Evolutionary conservation across 2,329 filamentous ascomycete species (phyloP).

Genomic region (Falciphora oryzae): DNA sequence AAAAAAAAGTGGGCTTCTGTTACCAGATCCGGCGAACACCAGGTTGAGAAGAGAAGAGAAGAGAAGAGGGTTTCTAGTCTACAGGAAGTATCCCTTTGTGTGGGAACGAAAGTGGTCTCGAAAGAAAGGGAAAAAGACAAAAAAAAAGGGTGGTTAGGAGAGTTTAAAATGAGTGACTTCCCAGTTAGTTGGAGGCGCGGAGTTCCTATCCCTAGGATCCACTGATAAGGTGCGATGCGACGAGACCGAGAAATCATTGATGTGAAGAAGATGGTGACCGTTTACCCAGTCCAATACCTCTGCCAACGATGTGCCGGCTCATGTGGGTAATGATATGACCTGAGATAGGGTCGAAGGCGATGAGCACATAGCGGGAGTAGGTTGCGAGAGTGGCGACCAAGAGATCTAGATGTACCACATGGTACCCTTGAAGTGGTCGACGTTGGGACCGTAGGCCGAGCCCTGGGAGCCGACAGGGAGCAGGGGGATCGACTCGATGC

Average conservation of each 20-base stretch:
- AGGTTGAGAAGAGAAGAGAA: too few species aligned
- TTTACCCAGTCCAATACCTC: neutral
- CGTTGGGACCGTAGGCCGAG: slow-evolving; percentile 14
- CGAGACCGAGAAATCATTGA: neutral
- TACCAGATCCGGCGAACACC: too few species aligned
- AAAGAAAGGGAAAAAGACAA: neutral
- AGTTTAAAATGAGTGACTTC: neutral
- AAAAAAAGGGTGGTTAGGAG: neutral
- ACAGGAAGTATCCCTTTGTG: too few species aligned
- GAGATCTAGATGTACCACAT: slow-evolving; percentile 39
- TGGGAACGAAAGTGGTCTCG: too few species aligned
- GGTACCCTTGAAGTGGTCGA: slow-evolving; percentile 27
- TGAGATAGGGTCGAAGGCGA: too few species aligned
- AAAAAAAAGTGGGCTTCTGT: too few species aligned
- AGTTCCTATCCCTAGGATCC: neutral
- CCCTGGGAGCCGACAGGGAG: slow-evolving; percentile 21
- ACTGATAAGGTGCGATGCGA: neutral
- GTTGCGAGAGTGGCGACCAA: neutral
- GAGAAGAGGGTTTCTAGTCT: too few species aligned
- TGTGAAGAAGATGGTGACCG: neutral
- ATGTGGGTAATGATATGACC: too few species aligned
- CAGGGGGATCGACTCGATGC: slow-evolving; percentile 21
- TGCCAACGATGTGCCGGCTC: too few species aligned
- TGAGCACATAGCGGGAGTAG: too few species aligned
- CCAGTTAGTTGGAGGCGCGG: neutral